Evolutionary conservation across 108 stramenopile species (phyloP).

Genomic region (Fistulifera pelliculosa): DNA sequence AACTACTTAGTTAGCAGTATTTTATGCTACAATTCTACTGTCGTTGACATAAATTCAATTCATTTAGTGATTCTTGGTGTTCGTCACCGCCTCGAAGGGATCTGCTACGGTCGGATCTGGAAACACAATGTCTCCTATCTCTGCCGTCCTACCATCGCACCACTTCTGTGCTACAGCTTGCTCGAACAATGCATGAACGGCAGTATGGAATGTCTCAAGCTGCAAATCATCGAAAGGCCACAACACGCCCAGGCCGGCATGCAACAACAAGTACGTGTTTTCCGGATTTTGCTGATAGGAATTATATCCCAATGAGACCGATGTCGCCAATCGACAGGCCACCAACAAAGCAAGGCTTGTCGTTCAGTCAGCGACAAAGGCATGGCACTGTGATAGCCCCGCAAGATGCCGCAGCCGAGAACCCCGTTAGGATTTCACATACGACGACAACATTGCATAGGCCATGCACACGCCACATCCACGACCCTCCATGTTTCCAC

Average conservation of each 20-base stretch:
- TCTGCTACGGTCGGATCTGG: neutral
- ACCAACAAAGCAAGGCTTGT: constrained; percentile 65
- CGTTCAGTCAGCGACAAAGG: constrained; percentile 55
- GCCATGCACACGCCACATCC: constrained; percentile 81
- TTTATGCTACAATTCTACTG: no score
- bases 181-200: neutral
- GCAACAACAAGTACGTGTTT: constrained; percentile 77
- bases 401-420: constrained; percentile 74
- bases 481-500: constrained; percentile 79
- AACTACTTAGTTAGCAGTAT: no score
- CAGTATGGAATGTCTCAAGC: neutral
- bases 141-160: constrained; percentile 10
- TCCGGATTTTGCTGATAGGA: constrained; percentile 69
- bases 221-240: constrained; percentile 49
- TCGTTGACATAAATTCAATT: no score
- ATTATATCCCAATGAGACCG: constrained; percentile 73
- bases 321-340: constrained; percentile 65
- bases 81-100: neutral
- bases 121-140: constrained; percentile 2
- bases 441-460: constrained; percentile 66
- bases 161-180: neutral
- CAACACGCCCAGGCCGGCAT: constrained; percentile 65
- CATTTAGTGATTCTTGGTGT: neutral
- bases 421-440: constrained; percentile 51
- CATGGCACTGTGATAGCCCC: constrained; percentile 59